Evolutionary conservation across 2,329 filamentous ascomycete species (phyloP).

Genomic region (Fusarium sp.): DNA sequence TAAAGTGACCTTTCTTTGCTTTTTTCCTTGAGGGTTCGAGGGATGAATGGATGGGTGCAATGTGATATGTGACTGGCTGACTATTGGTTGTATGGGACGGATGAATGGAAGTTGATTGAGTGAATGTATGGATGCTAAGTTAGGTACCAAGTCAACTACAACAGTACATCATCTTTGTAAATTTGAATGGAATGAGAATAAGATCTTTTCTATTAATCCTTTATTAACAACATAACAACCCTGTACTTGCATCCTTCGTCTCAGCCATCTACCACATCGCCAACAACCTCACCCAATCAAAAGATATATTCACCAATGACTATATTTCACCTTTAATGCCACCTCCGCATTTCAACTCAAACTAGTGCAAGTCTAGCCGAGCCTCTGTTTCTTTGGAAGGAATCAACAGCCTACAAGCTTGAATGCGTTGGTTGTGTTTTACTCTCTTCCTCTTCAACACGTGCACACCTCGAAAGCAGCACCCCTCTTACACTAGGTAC

Average conservation of each 20-base stretch:
- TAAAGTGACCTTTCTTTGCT: conserved; percentile 16
- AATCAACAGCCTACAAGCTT: background rate
- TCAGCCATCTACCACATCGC: conserved; percentile 18
- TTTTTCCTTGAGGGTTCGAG: background rate
- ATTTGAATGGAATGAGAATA: no score
- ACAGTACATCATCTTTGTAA: background rate
- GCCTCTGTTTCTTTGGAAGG: background rate
- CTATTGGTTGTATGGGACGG: background rate
- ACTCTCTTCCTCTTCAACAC: conserved; percentile 1
- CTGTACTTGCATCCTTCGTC: background rate
- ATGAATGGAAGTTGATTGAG: background rate
- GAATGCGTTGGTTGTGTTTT: background rate
- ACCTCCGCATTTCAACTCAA: conserved; percentile 20
- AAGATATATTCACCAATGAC: conserved; percentile 17
- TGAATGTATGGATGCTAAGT: no score
- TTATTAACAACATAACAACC: conserved; percentile 19
- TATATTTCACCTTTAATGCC: background rate
- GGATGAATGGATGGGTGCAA: background rate
- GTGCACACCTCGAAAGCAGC: background rate
- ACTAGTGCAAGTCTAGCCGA: conserved; percentile 35
- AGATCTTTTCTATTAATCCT: background rate
- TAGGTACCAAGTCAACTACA: background rate
- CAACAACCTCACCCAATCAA: conserved; percentile 25
- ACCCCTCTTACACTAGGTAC: background rate
- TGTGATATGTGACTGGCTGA: background rate